Evolutionary conservation across 1,284 basidiomycete species (phyloP), one percentile per base, ranked within the genome.

Genomic region (Puccinia novopanici): DNA sequence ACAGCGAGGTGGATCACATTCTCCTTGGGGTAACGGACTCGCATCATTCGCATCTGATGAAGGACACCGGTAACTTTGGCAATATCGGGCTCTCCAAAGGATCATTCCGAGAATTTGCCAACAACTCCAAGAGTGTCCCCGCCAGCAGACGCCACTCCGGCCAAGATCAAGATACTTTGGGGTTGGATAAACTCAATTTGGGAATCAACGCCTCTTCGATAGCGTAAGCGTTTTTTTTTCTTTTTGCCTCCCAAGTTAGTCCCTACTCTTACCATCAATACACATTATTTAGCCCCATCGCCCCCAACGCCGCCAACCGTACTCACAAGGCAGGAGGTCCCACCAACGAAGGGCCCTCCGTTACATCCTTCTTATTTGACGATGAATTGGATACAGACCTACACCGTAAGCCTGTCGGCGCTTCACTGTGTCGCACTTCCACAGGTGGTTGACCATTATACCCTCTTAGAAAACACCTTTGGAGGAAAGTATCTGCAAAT

Each of bases 381-480:
- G 92, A 94, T 85, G 92, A 94, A 85, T 87, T 95, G 83, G 93
- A 95, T 84, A 90, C 93, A 86, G 93, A 94, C 85, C 92, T 94
- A 90, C 91, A 94, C 83, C 93, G 92, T 94, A 83, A 84, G 91
- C n/a, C n/a, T n/a, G n/a, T n/a, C n/a, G n/a, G n/a, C n/a, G n/a
- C n/a, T n/a, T n/a, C n/a, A n/a, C n/a, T n/a, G n/a, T n/a, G n/a
- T n/a, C n/a, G n/a, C n/a, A n/a, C n/a, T n/a, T n/a, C 75, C 63
- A 19, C 48, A 50, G 55, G 81, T 42, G 37, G n/a, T 13, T 79
- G 1, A 84, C 84, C 78, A 65, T 59, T 82, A 34, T 24, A 80
- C 82, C 74, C 82, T 34, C 42, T 75, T 85, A 93, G 93, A 94
- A 87, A 93, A 94, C 3, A 83, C 84, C 4, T 85, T 84, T 81